Evolutionary conservation across 1,284 basidiomycete genomes (phyloP).

Genomic region (Bjerkandera adusta): DNA sequence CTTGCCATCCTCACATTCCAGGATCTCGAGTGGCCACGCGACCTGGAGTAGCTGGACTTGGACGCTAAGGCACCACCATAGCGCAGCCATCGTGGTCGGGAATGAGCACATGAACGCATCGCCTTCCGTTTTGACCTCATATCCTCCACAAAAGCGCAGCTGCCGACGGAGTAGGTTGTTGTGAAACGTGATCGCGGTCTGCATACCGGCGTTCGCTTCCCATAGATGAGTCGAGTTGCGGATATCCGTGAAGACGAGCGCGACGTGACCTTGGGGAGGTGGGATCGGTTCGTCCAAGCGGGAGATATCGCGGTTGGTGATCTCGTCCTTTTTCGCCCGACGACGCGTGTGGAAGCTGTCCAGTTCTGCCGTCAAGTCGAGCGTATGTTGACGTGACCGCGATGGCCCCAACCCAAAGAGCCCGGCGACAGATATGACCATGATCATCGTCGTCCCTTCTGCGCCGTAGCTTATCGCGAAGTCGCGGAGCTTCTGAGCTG

Average conservation of each 20-base stretch:
- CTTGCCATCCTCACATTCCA: conserved; percentile 91
- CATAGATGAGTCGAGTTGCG: conserved; percentile 96
- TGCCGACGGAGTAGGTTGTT: conserved; percentile 87
- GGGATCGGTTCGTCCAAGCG: conserved; percentile 81
- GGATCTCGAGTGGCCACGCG: conserved; percentile 92
- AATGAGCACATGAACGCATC: conserved; percentile 99
- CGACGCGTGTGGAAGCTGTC: conserved; percentile 36
- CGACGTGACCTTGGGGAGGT: conserved; percentile 87
- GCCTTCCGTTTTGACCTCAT: conserved; percentile 99
- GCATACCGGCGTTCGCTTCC: conserved; percentile 98
- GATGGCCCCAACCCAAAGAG: conserved; percentile 56
- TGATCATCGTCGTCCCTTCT: conserved; percentile 94
- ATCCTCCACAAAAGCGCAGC: conserved; percentile 90
- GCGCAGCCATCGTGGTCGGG: conserved; percentile 81
- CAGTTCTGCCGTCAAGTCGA: conserved; percentile 43
- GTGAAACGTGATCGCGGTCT: conserved; percentile 91
- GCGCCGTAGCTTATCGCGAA: conserved; percentile 98
- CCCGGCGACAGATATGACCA: conserved; percentile 89
- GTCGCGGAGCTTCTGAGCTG: conserved; percentile 95
- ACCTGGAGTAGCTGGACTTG: conserved; percentile 86
- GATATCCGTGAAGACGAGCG: conserved; percentile 98
- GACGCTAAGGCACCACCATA: conserved; percentile 92
- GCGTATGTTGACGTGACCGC: conserved; percentile 43
- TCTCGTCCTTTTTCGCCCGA: conserved; percentile 40
- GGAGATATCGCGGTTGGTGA: conserved; percentile 51